Base-by-base conservation (phyloP, 2,329 filamentous ascomycete genomes). In the Paraconiothyrium brasiliense region DNA sequence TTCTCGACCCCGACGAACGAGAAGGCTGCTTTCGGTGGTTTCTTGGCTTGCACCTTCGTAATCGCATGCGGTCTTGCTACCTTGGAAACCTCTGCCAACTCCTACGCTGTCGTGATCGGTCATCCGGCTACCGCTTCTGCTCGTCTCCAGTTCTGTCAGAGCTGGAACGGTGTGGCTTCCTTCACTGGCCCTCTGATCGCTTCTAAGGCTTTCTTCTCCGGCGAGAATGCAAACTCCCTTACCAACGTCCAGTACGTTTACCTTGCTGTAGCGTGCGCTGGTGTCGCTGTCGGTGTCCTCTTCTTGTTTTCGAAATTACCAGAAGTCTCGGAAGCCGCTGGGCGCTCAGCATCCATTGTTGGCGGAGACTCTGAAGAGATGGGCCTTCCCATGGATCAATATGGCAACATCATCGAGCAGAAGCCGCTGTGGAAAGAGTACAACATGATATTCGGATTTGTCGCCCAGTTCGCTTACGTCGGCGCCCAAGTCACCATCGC, bases 241-340 rank as follows among this genome's bases (percentile, higher is more conserved):
- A 55, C 52, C 2, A 81, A 85, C 57, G 85, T 86, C 3, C 86
- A 88, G 70, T 88, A 86, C 84, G 82, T 85, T 0, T 88, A 88
- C 61, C 81, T 88, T 4, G 86, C 84, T 8, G 87, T 88, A 59
- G 81, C 85, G 1, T 76, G 87, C 3, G 86, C 87, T 63, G 85
- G 84, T 24, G 79, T 86, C 39, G 72, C 84, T 1, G 75, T 88
- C 8, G 85, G 85, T 3, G 77, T 87, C 3, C 79, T 80, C 4
- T 87, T 86, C 70, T 86, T 84, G 68, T 87, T 87, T 64, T 73
- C 87, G 0, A 85, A 85, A 1, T 76, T 88, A 3, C 86, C 86
- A 0, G 86, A 87, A 75, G 85, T 85, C 3, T 83, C 84, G 0
- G 85, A 87, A 67, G 79, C 80, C 8, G 85, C 52, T 55, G 52